Percentiles rank a stretch among this genome's conserved stretches.
Evolutionary conservation across 352 stramenopile species (phyloP).

Genomic region (Globisporangium lucens): DNA sequence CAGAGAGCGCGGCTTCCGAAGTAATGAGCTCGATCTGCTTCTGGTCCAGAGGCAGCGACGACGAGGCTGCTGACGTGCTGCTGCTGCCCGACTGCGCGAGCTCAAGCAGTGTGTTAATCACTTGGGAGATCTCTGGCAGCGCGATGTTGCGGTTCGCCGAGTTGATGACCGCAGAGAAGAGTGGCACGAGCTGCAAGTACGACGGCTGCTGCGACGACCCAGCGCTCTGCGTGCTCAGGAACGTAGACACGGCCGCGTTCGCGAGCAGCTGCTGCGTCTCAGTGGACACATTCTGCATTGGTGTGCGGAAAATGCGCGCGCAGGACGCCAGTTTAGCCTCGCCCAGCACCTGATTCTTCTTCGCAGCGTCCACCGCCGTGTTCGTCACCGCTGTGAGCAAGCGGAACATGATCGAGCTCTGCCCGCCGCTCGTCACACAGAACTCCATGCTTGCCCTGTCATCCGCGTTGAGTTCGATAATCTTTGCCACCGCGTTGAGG

Average conservation of each 20-base stretch:
- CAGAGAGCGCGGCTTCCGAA: conserved; percentile 51
- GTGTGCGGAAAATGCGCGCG: conserved; percentile 59
- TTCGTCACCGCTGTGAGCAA: conserved; percentile 61
- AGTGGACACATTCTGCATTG: conserved; percentile 74
- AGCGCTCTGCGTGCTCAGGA: conserved; percentile 45
- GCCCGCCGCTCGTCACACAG: conserved; percentile 36
- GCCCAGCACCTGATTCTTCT: conserved; percentile 29
- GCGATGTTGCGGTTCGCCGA: conserved; percentile 55
- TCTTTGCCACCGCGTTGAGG: conserved; percentile 73
- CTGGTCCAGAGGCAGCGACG: conserved; percentile 7
- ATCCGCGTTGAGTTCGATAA: conserved; percentile 71
- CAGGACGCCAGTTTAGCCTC: conserved; percentile 45
- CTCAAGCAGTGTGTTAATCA: conserved; percentile 79
- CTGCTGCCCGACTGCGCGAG: conserved; percentile 50
- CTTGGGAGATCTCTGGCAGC: conserved; percentile 55
- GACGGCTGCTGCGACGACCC: conserved; percentile 22
- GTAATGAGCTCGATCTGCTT: conserved; percentile 39
- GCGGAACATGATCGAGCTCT: conserved; percentile 54
- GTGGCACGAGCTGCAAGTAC: conserved; percentile 65
- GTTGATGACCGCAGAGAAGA: conserved; percentile 80
- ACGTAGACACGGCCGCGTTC: conserved; percentile 53
- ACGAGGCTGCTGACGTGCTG: conserved; percentile 10
- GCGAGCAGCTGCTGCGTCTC: conserved; percentile 60
- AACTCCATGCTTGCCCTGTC: conserved; percentile 82
- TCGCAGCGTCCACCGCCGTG: conserved; percentile 39